phyloP scores from a whole-genome alignment of 352 stramenopile species.

The Elongisporangium prolatum region DNA sequence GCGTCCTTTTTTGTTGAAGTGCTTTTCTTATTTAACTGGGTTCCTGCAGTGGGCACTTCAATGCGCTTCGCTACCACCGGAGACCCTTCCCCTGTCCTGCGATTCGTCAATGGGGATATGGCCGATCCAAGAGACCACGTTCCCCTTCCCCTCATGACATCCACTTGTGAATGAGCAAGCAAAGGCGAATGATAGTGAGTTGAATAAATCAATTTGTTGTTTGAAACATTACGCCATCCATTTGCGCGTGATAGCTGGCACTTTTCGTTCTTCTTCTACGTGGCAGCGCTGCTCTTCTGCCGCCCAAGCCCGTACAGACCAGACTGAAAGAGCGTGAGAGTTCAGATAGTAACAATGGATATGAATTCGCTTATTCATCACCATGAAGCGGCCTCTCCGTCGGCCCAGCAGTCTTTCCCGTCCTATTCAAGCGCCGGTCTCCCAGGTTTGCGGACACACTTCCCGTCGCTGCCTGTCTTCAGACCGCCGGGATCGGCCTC shows the following conservation, averaged over 20 bases:
- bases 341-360: constrained; percentile 35
- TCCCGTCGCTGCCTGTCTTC: constrained; percentile 34
- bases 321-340: constrained; percentile 1
- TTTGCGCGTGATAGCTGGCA: constrained; percentile 6
- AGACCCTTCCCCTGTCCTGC: neutral
- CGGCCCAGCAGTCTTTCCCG: constrained; percentile 6
- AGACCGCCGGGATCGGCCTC: constrained; percentile 8
- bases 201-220: neutral
- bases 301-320: neutral
- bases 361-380: constrained; percentile 72
- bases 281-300: neutral
- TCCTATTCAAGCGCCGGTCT: constrained; percentile 21
- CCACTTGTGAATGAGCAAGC: neutral
- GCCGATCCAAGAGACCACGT: neutral
- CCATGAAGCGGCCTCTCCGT: constrained; percentile 17
- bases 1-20: neutral
- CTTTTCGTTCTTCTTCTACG: constrained; percentile 21
- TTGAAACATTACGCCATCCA: neutral
- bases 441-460: constrained; percentile 35
- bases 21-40: neutral
- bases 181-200: neutral
- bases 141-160: neutral
- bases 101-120: neutral
- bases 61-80: neutral
- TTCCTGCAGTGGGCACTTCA: neutral